Conservation (phyloP, 2,329 filamentous ascomycete species). For the Diplodia intermedia region DNA sequence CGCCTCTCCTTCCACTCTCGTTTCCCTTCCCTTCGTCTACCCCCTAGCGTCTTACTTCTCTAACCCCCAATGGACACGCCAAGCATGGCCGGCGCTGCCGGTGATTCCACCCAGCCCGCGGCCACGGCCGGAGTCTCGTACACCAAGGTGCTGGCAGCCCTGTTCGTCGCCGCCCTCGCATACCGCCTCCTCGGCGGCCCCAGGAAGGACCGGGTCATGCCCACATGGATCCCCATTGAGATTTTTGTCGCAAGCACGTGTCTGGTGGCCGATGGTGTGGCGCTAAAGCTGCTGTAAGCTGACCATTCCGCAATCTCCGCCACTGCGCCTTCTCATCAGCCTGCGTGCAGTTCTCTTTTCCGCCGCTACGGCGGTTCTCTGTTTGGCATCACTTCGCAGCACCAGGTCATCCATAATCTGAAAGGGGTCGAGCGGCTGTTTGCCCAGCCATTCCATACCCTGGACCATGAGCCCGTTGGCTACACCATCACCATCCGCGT, state of each 20-base stretch:
- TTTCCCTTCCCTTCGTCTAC: neutral
- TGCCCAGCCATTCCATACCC: constrained; percentile 15
- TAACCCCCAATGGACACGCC: neutral
- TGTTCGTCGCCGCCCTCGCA: neutral
- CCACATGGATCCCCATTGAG: constrained; percentile 20
- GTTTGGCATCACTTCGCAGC: constrained; percentile 19
- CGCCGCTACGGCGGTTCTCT: constrained; percentile 22
- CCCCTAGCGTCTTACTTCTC: neutral
- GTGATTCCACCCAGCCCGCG: neutral
- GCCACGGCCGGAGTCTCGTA: neutral
- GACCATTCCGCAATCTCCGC: neutral
- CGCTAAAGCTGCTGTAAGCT: constrained; percentile 29
- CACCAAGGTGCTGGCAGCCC: constrained; percentile 1
- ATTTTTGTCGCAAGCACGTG: constrained; percentile 29
- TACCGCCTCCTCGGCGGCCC: neutral
- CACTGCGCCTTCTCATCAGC: neutral
- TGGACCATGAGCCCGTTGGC: constrained; percentile 26
- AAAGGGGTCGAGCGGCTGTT: constrained; percentile 21
- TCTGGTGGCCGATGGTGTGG: constrained; percentile 9
- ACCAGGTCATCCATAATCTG: constrained; percentile 29
- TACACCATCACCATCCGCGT: constrained; percentile 28
- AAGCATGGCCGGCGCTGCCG: neutral
- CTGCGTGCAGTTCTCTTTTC: neutral
- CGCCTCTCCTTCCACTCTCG: neutral
- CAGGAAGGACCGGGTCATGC: constrained; percentile 9